Evolutionary conservation across 345 rosid genomes (phyloP).

Genomic region (Arabidopsis suecica): DNA sequence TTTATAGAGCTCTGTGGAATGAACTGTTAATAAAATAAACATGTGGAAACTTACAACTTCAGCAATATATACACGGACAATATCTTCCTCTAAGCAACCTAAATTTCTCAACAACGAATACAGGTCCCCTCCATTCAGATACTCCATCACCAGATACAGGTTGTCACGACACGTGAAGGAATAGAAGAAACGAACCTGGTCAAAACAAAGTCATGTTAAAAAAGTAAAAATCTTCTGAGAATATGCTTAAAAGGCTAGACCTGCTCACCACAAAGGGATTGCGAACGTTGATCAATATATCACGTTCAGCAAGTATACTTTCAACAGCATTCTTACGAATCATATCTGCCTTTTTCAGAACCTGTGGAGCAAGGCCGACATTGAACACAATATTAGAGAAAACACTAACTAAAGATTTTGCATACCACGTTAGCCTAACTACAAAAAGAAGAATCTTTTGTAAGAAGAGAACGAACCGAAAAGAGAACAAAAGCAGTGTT

Average conservation of each 20-base stretch:
- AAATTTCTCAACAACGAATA: constrained; percentile 94
- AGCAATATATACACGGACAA: constrained; percentile 97
- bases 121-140: constrained; percentile 97
- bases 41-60: constrained; percentile 83
- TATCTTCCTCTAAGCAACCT: constrained; percentile 98
- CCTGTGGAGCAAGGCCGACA: constrained; percentile 56
- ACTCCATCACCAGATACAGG: constrained; percentile 99
- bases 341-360: constrained; percentile 99
- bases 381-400: constrained; percentile 32
- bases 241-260: constrained; percentile 49
- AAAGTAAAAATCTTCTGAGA: constrained; percentile 34
- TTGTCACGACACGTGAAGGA: constrained; percentile 99
- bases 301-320: constrained; percentile 99
- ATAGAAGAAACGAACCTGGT: constrained; percentile 98
- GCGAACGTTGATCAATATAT: constrained; percentile 96
- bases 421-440: constrained; percentile 14
- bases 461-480: constrained; percentile 2
- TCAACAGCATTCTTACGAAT: constrained; percentile 99
- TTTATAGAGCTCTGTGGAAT: constrained; percentile 27
- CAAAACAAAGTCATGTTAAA: constrained; percentile 47
- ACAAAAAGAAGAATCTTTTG: constrained; percentile 4
- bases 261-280: constrained; percentile 99
- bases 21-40: constrained; percentile 1
- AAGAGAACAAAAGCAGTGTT: constrained; percentile 24
- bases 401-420: constrained; percentile 32